Evolutionary conservation across 2,329 filamentous ascomycete genomes (phyloP), one percentile per base, ranked within the genome.

Genomic region (Thyridium curvatum): DNA sequence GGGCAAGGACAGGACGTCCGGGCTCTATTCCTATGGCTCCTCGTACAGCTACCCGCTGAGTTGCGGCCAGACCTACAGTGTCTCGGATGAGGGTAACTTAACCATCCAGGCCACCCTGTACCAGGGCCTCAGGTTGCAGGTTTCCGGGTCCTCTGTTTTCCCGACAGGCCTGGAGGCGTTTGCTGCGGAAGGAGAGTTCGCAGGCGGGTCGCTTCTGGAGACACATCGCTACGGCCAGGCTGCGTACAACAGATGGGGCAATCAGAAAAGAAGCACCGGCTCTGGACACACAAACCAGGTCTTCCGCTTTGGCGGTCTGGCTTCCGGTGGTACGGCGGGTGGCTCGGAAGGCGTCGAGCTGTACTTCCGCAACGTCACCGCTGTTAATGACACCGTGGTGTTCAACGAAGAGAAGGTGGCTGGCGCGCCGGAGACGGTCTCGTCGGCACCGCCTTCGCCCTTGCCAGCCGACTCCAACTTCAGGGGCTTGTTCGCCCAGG

Each of bases 81-180:
- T 12, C 21, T 18, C 35, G 12, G 21, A 35, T 21, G 17, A 15
- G 18, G 66, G 66, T 12, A 66, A 72, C 46, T 58, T 72, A 38
- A 66, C 63, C n/a, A 59, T 77, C 37, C 60, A 51, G 47, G 67
- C 64, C 1, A 44, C 55, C 30, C 46, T 71, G 1, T 51, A 62
- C 18, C 70, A 74, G 45, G 64, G 64, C 2, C 50, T 69, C 31
- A 41, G 56, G 6, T 43, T 66, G 26, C 53, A 58, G 14, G 52
- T 68, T 2, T 41, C 47, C 1, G 70, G 70, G 9, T 47, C 52
- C 5, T 50, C 61, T 5, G 63, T 69, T 7, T 71, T 84, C 37
- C 74, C 81, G 1, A 77, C 70, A 0, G 78, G 77, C 2, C 59
- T 83, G 3, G 75, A 83, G 46, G 73, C 71, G 0, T 82, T 82